phyloP scores from a whole-genome alignment of 179 eudicot species.

The Heliamphora ciliata region DNA sequence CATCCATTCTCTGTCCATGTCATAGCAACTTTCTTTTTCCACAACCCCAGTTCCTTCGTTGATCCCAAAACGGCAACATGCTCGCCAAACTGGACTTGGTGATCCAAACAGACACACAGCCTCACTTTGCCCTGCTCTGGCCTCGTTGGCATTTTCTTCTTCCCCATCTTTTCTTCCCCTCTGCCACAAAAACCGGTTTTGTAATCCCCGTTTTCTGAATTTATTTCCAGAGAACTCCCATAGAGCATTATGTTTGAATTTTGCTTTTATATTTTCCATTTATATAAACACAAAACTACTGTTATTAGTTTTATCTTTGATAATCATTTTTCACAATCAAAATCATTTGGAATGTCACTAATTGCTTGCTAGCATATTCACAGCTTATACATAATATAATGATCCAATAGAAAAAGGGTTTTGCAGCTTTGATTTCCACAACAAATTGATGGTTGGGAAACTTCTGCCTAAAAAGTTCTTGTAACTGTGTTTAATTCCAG shows the following conservation, averaged over 20 bases:
- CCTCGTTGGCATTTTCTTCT: slow-evolving; percentile 26
- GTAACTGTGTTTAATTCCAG: too few relatives aligned
- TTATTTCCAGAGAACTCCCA: neutral
- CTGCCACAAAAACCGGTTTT: slow-evolving; percentile 29
- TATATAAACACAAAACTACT: neutral
- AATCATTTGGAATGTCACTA: neutral
- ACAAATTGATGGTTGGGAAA: neutral
- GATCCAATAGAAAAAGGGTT: neutral
- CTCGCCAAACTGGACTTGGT: slow-evolving; percentile 91
- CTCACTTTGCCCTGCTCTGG: slow-evolving; percentile 43
- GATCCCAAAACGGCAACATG: slow-evolving; percentile 72
- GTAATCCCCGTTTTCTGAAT: neutral
- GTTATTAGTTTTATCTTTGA: neutral
- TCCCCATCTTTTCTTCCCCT: slow-evolving; percentile 36
- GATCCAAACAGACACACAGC: slow-evolving; percentile 49
- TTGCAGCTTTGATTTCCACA: neutral
- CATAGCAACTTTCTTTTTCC: slow-evolving; percentile 67
- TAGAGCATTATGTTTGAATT: neutral
- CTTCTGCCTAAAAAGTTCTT: neutral
- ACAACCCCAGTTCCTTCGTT: slow-evolving; percentile 61
- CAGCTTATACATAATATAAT: neutral
- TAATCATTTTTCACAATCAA: neutral
- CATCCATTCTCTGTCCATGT: slow-evolving; percentile 82
- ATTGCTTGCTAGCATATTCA: neutral
- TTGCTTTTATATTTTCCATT: neutral